Conservation (phyloP, 1,284 basidiomycete species). For the Ceratobasidium sp. region DNA sequence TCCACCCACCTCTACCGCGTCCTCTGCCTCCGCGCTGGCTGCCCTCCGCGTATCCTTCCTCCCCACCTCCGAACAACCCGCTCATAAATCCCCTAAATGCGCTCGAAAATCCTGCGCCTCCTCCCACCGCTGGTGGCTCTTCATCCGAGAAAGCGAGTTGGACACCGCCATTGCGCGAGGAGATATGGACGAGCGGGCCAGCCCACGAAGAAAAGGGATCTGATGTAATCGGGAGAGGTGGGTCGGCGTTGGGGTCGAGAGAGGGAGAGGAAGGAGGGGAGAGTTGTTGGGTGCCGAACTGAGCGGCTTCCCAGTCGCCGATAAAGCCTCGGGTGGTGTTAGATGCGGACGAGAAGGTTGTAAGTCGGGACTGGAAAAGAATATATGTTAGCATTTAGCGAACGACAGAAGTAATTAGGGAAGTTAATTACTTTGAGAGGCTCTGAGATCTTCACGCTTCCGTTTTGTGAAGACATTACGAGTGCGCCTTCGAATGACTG, state of each 20-base stretch:
- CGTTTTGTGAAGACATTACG: constrained; percentile 7
- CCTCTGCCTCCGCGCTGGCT: background rate
- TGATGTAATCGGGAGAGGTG: constrained; percentile 8
- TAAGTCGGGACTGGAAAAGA: constrained; percentile 14
- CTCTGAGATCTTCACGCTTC: constrained; percentile 29
- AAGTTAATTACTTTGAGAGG: constrained; percentile 17
- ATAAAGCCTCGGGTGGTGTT: constrained; percentile 30
- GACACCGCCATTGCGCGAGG: constrained; percentile 18
- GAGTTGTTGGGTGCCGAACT: constrained; percentile 11
- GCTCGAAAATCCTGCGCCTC: background rate
- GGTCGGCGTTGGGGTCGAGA: constrained; percentile 23
- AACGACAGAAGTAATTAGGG: background rate
- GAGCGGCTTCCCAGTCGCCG: constrained; percentile 34
- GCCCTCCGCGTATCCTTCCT: background rate
- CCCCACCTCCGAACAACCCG: constrained; percentile 29
- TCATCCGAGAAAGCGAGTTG: constrained; percentile 25
- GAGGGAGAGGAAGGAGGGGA: background rate
- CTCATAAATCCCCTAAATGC: constrained; percentile 27
- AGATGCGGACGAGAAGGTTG: constrained; percentile 16
- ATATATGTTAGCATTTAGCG: background rate
- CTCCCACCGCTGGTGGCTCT: background rate
- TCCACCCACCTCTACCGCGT: background rate
- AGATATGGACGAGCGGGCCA: constrained; percentile 31
- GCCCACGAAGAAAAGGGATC: constrained; percentile 33
- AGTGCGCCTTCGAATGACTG: constrained; percentile 34